Base-by-base conservation (phyloP, 2,329 filamentous ascomycete species). In the Aspergillus arachidicola region DNA sequence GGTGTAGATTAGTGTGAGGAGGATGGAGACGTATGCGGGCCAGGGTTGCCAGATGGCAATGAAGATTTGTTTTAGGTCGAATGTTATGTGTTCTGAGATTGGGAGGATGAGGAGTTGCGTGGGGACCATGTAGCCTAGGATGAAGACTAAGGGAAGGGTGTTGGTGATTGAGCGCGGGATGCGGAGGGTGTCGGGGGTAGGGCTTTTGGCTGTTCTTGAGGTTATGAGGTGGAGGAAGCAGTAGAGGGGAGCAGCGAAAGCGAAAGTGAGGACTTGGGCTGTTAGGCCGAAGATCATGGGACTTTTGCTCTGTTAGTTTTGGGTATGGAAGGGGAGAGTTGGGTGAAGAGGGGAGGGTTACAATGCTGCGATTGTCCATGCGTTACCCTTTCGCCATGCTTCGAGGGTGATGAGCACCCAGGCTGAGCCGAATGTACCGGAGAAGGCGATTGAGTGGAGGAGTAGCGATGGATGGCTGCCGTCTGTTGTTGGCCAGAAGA, bases 41-140 rank as follows among this genome's bases (percentile, higher is more conserved):
- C 84, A 86, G 4, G 78, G 73, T 65, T 86, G 83, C 82, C 84
- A 85, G 53, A 82, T 66, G 1, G 81, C 81, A 30, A 84, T 81
- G 61, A 80, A 77, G 26, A 75, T 74, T 67, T 85, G 83, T 65
- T 83, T 84, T 14, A 75, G 72, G n/a, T 77, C 72, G 19, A 77
- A 69, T 1, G 76, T 75, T 16, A 83, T 66, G 1, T 76, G 26
- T 0, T 68, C 69, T 0, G 81, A 82, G 2, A 78, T 73, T 1
- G 82, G 81, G 5, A 84, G 70, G 12, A 74, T 69, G 75, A 85
- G 80, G 4, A 81, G 65, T 26, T 80, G 60, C 0, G 79, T 76
- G 0, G 83, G 84, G 2, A 83, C 53, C 45, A 81, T 67, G 66
- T 79, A 85, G 9, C 80, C 80, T 2, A 83, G 43, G 0, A 75